Percentiles rank a stretch among this genome's conserved stretches.
These are phyloP conservation scores for Ceratocystis colombiana DNA, from an alignment of 2,329 filamentous ascomycete species.

Conservation along the genomic window DNA sequence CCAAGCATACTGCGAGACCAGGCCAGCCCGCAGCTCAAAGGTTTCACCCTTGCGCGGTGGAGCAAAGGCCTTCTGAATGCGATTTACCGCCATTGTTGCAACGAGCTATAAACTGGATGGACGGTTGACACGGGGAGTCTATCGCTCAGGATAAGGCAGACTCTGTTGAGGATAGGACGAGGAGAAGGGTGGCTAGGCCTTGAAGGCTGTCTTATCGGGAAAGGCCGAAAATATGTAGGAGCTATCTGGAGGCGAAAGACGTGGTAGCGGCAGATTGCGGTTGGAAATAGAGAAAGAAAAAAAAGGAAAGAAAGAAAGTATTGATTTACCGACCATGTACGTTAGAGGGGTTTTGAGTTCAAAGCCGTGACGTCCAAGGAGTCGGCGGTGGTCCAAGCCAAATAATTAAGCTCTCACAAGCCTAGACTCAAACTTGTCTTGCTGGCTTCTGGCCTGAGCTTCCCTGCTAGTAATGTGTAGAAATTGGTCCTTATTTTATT, in stretches of 20 bases:
- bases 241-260: background rate
- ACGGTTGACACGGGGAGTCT: background rate
- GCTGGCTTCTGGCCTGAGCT: constrained; percentile 23
- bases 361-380: constrained; percentile 14
- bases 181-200: background rate
- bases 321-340: background rate
- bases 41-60: constrained; percentile 94
- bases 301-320: background rate
- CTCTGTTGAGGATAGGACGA: background rate
- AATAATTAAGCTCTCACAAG: constrained; percentile 5
- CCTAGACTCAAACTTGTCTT: constrained; percentile 16
- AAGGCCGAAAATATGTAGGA: background rate
- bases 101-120: background rate
- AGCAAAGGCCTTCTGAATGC: constrained; percentile 87
- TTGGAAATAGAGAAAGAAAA: background rate
- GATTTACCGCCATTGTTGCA: constrained; percentile 74
- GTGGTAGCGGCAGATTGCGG: background rate
- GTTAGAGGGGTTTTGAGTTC: background rate
- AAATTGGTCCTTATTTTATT: too few species aligned
- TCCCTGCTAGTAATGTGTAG: background rate
- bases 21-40: constrained; percentile 86
- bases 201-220: background rate
- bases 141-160: background rate
- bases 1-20: constrained; percentile 98
- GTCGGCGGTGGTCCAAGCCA: constrained; percentile 7